Percentiles rank a stretch among this genome's conserved stretches.
These are phyloP conservation scores for Stachybotrys chlorohalonatus DNA, from an alignment of 2,329 filamentous ascomycete species.

Conservation along the genomic window DNA sequence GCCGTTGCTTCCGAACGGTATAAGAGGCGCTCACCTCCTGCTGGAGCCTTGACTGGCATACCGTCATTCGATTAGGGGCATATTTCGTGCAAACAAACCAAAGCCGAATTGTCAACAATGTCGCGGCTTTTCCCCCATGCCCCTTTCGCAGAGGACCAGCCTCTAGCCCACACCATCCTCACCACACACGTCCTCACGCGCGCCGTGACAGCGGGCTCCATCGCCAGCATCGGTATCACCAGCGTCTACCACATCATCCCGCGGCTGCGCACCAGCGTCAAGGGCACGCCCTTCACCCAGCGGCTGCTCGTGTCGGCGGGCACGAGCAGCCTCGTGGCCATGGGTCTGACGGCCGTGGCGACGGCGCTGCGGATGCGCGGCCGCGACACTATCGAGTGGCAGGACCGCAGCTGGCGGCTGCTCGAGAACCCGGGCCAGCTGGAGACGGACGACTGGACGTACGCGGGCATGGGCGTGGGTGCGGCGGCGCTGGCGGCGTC, in stretches of 20 bases:
- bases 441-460: conserved; percentile 46
- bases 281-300: conserved; percentile 13
- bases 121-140: conserved; percentile 47
- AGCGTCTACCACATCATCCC: conserved; percentile 20
- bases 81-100: background rate
- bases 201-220: conserved; percentile 41
- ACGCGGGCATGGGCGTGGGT: conserved; percentile 29
- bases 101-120: conserved; percentile 43
- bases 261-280: conserved; percentile 15
- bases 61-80: background rate
- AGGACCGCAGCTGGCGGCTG: conserved; percentile 53
- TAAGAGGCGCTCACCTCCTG: too few species aligned
- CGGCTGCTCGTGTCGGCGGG: conserved; percentile 36
- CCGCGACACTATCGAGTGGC: conserved; percentile 52
- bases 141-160: conserved; percentile 55
- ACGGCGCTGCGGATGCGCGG: conserved; percentile 44
- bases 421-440: conserved; percentile 48
- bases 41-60: too few species aligned
- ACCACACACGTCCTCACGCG: conserved; percentile 50
- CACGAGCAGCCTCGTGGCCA: conserved; percentile 33
- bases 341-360: conserved; percentile 32
- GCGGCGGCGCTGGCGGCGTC: conserved; percentile 22
- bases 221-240: conserved; percentile 34
- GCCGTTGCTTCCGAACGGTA: background rate
- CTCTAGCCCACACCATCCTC: conserved; percentile 43